These are phyloP conservation scores for Sporobolomyces roseus DNA, from an alignment of 768 basidiomycete genomes.

Conservation along the genomic window DNA sequence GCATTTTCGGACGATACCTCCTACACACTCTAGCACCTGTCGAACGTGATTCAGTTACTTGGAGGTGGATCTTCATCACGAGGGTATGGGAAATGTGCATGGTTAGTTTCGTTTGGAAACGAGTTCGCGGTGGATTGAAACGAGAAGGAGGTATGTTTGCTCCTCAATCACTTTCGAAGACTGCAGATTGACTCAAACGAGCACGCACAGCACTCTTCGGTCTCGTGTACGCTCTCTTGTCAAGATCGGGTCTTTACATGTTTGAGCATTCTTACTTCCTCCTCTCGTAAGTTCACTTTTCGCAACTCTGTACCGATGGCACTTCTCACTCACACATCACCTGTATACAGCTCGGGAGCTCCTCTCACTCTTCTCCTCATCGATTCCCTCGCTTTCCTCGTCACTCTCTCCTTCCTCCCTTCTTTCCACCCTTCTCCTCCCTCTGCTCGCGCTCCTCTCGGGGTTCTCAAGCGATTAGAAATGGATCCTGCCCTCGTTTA, in stretches of 20 bases:
- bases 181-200: neutral
- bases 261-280: constrained; percentile 40
- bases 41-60: constrained; percentile 30
- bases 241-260: constrained; percentile 31
- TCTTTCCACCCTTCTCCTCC: constrained; percentile 26
- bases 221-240: constrained; percentile 25
- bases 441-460: constrained; percentile 11
- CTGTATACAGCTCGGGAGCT: constrained; percentile 11
- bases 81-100: constrained; percentile 23
- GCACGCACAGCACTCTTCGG: constrained; percentile 26
- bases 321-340: neutral
- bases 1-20: constrained; percentile 28
- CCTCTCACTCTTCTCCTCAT: constrained; percentile 27
- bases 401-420: constrained; percentile 28
- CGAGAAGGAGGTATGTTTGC: constrained; percentile 27
- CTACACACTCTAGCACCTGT: constrained; percentile 30
- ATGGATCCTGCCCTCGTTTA: constrained; percentile 13
- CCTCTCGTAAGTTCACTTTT: constrained; percentile 22
- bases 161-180: too few species aligned
- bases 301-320: neutral
- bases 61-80: constrained; percentile 25
- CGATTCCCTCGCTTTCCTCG: constrained; percentile 27
- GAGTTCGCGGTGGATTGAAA: constrained; percentile 9
- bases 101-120: constrained; percentile 20
- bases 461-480: constrained; percentile 11